Evolutionary conservation across 2,329 filamentous ascomycete species (phyloP).

Genomic region (Parascedosporium putredinis): DNA sequence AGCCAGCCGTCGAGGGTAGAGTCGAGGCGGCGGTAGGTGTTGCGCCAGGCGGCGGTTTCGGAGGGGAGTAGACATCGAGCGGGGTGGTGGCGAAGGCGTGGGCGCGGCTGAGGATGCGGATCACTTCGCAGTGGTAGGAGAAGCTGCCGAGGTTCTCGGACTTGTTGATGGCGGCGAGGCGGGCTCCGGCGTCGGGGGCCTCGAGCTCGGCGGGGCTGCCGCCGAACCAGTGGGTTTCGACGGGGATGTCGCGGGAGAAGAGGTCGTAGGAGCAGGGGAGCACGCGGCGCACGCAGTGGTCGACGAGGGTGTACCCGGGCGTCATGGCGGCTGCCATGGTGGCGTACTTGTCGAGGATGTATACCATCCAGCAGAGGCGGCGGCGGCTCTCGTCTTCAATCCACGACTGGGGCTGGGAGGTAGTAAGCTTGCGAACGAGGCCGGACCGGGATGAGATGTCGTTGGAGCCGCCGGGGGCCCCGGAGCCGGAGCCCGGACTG

Average conservation of each 20-base stretch:
- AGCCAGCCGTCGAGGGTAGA: slow-evolving; percentile 29
- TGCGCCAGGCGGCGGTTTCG: slow-evolving; percentile 29
- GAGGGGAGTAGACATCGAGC: slow-evolving; percentile 27
- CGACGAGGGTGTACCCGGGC: slow-evolving; percentile 31
- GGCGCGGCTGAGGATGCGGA: slow-evolving; percentile 30
- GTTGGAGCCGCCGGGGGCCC: too few species aligned
- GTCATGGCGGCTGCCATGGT: slow-evolving; percentile 27
- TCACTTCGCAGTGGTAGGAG: slow-evolving; percentile 33
- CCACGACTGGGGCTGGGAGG: slow-evolving; percentile 28
- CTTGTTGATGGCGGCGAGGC: slow-evolving; percentile 21
- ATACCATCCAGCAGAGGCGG: slow-evolving; percentile 34
- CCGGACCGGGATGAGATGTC: slow-evolving; percentile 22
- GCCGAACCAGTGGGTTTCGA: slow-evolving; percentile 22
- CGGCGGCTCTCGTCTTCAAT: slow-evolving; percentile 33
- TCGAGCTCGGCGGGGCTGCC: too few species aligned
- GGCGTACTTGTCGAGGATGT: slow-evolving; percentile 32
- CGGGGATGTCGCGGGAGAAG: slow-evolving; percentile 31
- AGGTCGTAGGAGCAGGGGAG: slow-evolving; percentile 33
- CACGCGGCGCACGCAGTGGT: slow-evolving; percentile 26
- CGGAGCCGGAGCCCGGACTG: too few species aligned
- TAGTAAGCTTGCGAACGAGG: slow-evolving; percentile 23
- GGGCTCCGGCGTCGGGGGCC: background rate
- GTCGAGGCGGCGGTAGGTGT: slow-evolving; percentile 29
- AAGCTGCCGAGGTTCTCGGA: slow-evolving; percentile 34
- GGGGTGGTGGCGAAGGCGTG: slow-evolving; percentile 31